Base-by-base conservation (phyloP, 164 flowering plant species). In the Vitis cinerea region DNA sequence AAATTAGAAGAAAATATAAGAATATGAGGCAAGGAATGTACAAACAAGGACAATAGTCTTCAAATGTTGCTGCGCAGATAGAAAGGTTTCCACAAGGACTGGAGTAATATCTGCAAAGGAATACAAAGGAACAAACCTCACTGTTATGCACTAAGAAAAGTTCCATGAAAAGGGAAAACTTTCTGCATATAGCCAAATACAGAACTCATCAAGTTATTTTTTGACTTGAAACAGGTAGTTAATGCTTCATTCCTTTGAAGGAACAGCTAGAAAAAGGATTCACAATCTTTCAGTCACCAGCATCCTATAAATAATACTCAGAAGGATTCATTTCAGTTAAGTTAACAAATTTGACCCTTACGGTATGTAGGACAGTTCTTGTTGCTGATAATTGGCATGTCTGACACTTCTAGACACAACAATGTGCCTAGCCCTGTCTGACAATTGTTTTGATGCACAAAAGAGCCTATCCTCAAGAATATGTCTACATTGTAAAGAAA, bases 11-110 rank as follows among this genome's bases (percentile, higher is more conserved):
- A 54, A 49, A 44, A 11, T 11, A n/a, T 3, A 68, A 59, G 56
- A 66, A 37, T 58, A 50, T 70, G 63, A 80, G 86, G 64, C 61
- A 62, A 87, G 84, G 71, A 82, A 86, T 88, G 93, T 91, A 95
- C 99, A 88, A 86, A 95, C 99, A 86, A 95, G 99, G 71, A 95
- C 81, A 71, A 88, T 65, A 68, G 94, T 88, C 81, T 80, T 86
- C 15, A 82, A 71, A 77, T 75, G 70, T 65, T 82, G 73, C 74
- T 76, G 71, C 52, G 56, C 23, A 3, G 78, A 70, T 27, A 64
- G 55, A 10, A 77, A 72, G 73, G 74, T 84, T 71, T 87, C 91
- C 74, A 83, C 72, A 66, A 67, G 66, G 64, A 71, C 77, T 58
- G 75, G 73, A 54, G 71, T 66, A 19, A 58, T 55, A 77, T 83